Conservation (phyloP, 768 basidiomycete species). For the Pisolithus albus region DNA sequence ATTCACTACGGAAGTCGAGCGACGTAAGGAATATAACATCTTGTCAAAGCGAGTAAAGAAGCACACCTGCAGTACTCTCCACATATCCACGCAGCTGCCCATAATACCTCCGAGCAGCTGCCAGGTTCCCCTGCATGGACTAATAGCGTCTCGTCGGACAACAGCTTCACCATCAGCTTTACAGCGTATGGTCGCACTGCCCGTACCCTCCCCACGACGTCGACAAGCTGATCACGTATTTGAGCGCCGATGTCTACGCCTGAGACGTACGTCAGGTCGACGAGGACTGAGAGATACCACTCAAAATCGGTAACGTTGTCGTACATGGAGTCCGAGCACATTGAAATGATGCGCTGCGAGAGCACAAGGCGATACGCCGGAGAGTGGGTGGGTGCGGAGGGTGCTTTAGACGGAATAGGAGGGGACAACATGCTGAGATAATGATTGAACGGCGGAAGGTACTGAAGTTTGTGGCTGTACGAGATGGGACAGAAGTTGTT, state of each 20-base stretch:
- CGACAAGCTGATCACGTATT: slow-evolving; percentile 80
- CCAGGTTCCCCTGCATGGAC: slow-evolving; percentile 60
- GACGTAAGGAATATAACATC: background rate
- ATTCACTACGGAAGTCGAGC: slow-evolving; percentile 44
- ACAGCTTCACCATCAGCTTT: slow-evolving; percentile 71
- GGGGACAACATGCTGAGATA: slow-evolving; percentile 47
- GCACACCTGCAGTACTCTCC: slow-evolving; percentile 89
- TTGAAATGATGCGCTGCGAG: slow-evolving; percentile 74
- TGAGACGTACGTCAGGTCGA: slow-evolving; percentile 86
- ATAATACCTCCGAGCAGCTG: slow-evolving; percentile 78
- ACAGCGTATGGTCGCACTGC: slow-evolving; percentile 75
- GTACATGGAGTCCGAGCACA: slow-evolving; percentile 80
- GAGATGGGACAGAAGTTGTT: slow-evolving; percentile 84
- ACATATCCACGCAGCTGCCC: slow-evolving; percentile 95
- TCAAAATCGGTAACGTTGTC: slow-evolving; percentile 89
- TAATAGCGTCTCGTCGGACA: slow-evolving; percentile 73
- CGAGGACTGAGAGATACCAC: slow-evolving; percentile 94
- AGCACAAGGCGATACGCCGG: slow-evolving; percentile 83
- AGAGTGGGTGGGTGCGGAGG: slow-evolving; percentile 56
- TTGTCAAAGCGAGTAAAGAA: background rate
- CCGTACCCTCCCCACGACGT: slow-evolving; percentile 77
- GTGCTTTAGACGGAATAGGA: slow-evolving; percentile 31
- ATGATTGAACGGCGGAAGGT: slow-evolving; percentile 50
- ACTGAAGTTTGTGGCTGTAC: slow-evolving; percentile 50
- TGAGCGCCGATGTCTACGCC: slow-evolving; percentile 69